phyloP scores from a whole-genome alignment of 371 early-diverging fungal species.

The Rhizopus microsporus region DNA sequence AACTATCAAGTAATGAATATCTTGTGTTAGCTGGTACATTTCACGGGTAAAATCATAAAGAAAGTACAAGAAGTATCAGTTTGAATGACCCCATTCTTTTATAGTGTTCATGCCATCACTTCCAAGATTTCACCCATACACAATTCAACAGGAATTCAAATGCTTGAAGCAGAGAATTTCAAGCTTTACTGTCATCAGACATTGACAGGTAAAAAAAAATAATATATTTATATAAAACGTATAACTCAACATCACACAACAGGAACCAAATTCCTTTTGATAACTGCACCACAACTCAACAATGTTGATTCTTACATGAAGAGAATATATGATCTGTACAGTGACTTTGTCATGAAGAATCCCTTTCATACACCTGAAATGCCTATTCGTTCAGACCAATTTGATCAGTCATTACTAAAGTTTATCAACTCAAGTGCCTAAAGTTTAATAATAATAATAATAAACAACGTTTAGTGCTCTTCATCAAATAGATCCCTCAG shows the following conservation, averaged over 20 bases:
- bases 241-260: neutral
- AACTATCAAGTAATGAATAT: conserved; percentile 92
- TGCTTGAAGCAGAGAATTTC: conserved; percentile 90
- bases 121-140: conserved; percentile 89
- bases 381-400: conserved; percentile 97
- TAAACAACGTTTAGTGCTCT: neutral
- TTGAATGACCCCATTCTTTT: neutral
- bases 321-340: conserved; percentile 86
- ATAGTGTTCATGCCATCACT: conserved; percentile 94
- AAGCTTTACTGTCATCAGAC: conserved; percentile 92
- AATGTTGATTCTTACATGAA: conserved; percentile 75
- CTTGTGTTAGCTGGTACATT: conserved; percentile 96
- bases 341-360: conserved; percentile 98
- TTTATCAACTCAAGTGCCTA: conserved; percentile 52
- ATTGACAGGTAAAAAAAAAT: conserved; percentile 71
- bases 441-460: no score
- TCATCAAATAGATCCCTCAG: conserved; percentile 36
- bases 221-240: no score
- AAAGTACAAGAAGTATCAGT: neutral
- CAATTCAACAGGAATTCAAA: conserved; percentile 83
- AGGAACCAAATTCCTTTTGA: conserved; percentile 94
- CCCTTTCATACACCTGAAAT: conserved; percentile 98
- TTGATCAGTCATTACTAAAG: conserved; percentile 81
- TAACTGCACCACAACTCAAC: conserved; percentile 77
- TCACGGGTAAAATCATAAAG: conserved; percentile 70